phyloP scores from a whole-genome alignment of 345 rosid genomes.

The Lumnitzera racemosa region DNA sequence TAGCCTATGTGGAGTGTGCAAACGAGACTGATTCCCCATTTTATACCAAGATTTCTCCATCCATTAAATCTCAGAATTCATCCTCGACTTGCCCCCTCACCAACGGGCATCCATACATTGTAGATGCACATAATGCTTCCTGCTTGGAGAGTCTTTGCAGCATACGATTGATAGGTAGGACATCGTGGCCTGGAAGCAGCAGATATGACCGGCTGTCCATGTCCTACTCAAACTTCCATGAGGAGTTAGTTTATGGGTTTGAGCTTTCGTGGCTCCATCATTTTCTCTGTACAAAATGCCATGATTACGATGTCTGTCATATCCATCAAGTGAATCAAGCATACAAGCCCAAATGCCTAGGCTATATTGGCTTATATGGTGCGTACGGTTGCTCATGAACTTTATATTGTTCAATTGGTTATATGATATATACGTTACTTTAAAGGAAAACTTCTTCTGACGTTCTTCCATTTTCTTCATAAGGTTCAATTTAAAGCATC shows the following conservation, averaged over 20 bases:
- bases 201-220: not conserved
- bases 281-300: too few relatives aligned
- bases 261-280: constrained; percentile 4
- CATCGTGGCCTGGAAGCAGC: not conserved
- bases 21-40: constrained; percentile 3
- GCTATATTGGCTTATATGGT: too few relatives aligned
- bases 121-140: not conserved
- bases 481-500: too few relatives aligned
- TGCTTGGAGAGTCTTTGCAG: constrained; percentile 7
- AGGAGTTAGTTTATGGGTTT: constrained; percentile 6
- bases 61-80: not conserved
- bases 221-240: not conserved
- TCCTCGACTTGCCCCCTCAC: not conserved
- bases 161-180: constrained; percentile 1
- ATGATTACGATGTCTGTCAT: too few relatives aligned
- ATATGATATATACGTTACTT: too few relatives aligned
- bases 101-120: not conserved
- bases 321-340: too few relatives aligned
- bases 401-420: too few relatives aligned
- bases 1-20: constrained; percentile 5
- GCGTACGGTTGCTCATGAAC: too few relatives aligned
- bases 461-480: too few relatives aligned
- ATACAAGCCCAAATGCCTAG: too few relatives aligned
- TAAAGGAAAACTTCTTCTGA: too few relatives aligned
- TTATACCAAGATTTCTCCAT: constrained; percentile 3